Evolutionary conservation across 176 grass and related monocot genomes (phyloP).

Genomic region (Juncus inflexus): DNA sequence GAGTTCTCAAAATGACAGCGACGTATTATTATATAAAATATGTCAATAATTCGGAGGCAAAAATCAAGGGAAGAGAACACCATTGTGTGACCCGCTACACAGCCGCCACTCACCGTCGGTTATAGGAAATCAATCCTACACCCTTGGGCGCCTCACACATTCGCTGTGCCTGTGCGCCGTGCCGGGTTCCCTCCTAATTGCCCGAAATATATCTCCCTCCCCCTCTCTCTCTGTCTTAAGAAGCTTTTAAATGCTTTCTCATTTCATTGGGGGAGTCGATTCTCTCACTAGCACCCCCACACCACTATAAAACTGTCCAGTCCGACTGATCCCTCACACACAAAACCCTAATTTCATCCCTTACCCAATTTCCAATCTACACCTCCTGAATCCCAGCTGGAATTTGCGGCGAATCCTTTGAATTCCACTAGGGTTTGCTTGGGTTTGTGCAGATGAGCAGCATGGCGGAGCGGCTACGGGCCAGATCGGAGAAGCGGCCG

Average conservation of each 20-base stretch:
- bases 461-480: constrained; percentile 90
- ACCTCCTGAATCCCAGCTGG: neutral
- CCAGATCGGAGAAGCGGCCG: constrained; percentile 88
- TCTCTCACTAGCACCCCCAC: constrained; percentile 19
- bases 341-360: constrained; percentile 26
- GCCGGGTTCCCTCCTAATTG: neutral
- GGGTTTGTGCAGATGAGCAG: constrained; percentile 60
- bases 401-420: constrained; percentile 1
- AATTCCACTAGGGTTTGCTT: constrained; percentile 8
- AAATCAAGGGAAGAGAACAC: too few relatives aligned
- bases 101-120: too few relatives aligned
- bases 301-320: constrained; percentile 14
- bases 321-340: constrained; percentile 1
- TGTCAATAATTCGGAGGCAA: too few relatives aligned
- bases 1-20: too few relatives aligned
- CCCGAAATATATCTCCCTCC: neutral
- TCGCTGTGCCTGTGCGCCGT: neutral
- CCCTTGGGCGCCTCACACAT: neutral
- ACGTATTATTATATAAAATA: too few relatives aligned
- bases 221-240: neutral
- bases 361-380: neutral
- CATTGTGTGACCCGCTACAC: too few relatives aligned
- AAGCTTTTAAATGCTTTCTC: neutral
- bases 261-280: constrained; percentile 10
- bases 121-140: too few relatives aligned